Conservation (phyloP, 2,329 filamentous ascomycete species). For the Emergomyces orientalis region DNA sequence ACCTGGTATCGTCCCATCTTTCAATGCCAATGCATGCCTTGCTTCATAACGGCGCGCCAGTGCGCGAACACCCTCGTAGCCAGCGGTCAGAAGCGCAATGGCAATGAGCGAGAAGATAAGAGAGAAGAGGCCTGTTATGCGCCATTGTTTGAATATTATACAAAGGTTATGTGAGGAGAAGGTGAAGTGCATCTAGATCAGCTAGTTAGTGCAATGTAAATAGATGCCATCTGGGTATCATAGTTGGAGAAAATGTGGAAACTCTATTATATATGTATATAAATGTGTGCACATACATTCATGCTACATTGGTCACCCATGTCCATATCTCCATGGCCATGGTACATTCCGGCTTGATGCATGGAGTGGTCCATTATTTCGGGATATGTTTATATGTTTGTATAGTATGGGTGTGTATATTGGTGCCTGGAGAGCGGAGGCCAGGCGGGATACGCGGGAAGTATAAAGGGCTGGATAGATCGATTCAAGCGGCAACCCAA, state of each 20-base stretch:
- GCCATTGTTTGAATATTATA: constrained; percentile 91
- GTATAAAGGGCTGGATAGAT: not conserved
- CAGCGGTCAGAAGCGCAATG: constrained; percentile 74
- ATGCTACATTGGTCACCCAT: constrained; percentile 69
- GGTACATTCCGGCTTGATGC: constrained; percentile 35
- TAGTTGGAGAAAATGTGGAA: no score
- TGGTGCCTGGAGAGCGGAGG: not conserved
- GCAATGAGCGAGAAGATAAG: constrained; percentile 75
- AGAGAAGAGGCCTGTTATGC: constrained; percentile 61
- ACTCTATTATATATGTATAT: no score
- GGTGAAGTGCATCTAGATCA: constrained; percentile 86
- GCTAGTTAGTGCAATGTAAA: not conserved
- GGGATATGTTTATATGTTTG: no score
- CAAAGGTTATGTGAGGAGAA: constrained; percentile 91
- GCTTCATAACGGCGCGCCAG: constrained; percentile 66
- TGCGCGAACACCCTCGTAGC: constrained; percentile 82
- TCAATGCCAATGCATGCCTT: constrained; percentile 7
- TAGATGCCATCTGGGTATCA: not conserved
- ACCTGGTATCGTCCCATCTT: not conserved
- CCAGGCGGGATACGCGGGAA: not conserved
- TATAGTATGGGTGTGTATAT: no score
- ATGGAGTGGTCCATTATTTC: constrained; percentile 30
- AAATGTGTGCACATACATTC: constrained; percentile 55
- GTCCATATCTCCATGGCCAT: constrained; percentile 49
- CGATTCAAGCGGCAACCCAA: not conserved